A percentile compares a stretch with the other conserved stretches of the same genome.
These are phyloP conservation scores for Russula abietina DNA, from an alignment of 768 basidiomycete species.

Conservation along the genomic window DNA sequence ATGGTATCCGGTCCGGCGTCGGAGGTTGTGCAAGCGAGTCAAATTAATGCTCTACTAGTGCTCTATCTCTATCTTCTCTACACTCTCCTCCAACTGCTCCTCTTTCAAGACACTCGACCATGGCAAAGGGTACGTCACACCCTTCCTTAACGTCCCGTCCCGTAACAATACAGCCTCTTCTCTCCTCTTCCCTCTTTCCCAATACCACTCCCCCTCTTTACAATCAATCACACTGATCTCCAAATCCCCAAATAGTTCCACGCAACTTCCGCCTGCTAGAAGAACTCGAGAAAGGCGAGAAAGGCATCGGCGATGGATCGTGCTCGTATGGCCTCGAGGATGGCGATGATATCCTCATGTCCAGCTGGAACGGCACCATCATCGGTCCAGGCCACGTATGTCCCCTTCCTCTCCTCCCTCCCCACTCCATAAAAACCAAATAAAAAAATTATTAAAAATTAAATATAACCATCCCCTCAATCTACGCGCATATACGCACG, in stretches of 20 bases:
- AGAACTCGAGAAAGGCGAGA: conserved; percentile 99
- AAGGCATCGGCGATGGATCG: conserved; percentile 96
- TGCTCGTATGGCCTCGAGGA: conserved; percentile 97
- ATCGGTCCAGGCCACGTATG: conserved; percentile 95
- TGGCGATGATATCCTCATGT: conserved; percentile 95
- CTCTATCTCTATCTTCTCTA: too few relatives aligned
- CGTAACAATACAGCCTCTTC: not conserved
- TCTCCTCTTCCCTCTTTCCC: not conserved
- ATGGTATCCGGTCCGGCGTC: not conserved
- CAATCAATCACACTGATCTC: conserved; percentile 1
- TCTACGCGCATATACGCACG: not conserved
- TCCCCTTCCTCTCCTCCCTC: conserved; percentile 20
- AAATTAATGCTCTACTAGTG: not conserved
- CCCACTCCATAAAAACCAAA: not conserved
- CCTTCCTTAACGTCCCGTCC: not conserved
- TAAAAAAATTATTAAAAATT: not conserved
- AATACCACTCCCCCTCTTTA: not conserved
- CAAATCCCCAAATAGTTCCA: conserved; percentile 57
- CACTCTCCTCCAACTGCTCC: not conserved
- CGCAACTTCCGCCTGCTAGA: conserved; percentile 95
- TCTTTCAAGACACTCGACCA: not conserved
- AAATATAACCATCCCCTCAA: conserved; percentile 4
- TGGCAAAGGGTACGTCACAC: conserved; percentile 6
- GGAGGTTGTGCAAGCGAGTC: not conserved
- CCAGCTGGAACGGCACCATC: conserved; percentile 98